phyloP scores from a whole-genome alignment of 164 flowering plant genomes.

The Chimonanthus praecox region DNA sequence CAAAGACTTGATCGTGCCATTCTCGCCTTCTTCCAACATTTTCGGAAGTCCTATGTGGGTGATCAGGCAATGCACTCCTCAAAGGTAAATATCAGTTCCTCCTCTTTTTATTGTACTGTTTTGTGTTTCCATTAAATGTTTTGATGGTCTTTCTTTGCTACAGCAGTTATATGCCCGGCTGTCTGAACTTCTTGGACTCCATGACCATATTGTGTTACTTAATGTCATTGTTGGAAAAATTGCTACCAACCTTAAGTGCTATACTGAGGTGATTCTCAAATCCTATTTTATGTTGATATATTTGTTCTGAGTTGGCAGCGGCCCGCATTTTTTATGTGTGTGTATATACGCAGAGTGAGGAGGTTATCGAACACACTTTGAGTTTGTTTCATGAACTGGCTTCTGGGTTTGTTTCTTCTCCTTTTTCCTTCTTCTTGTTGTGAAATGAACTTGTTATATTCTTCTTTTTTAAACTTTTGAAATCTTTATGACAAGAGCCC shows the following conservation, averaged over 20 bases:
- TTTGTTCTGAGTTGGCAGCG: not conserved
- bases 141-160: constrained; percentile 21
- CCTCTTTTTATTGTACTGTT: not conserved
- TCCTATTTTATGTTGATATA: not conserved
- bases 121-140: not conserved
- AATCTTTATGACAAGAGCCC: not conserved
- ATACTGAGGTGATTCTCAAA: constrained; percentile 55
- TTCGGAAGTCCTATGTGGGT: constrained; percentile 92
- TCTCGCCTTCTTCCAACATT: constrained; percentile 88
- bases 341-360: constrained; percentile 64
- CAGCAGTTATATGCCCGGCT: constrained; percentile 98
- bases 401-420: constrained; percentile 65
- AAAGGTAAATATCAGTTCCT: constrained; percentile 48
- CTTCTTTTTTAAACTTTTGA: not conserved
- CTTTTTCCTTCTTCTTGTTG: not conserved
- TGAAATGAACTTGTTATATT: not conserved
- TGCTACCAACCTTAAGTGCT: constrained; percentile 92
- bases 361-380: constrained; percentile 87
- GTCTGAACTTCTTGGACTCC: constrained; percentile 93
- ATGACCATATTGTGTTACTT: constrained; percentile 75
- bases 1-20: constrained; percentile 98
- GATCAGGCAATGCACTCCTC: constrained; percentile 98
- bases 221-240: constrained; percentile 94
- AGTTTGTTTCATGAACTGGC: constrained; percentile 92
- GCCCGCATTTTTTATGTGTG: constrained; percentile 1